A percentile compares a stretch with the other conserved stretches of the same genome.
phyloP scores from a whole-genome alignment of 352 stramenopile species.

The Phytophthora lateralis region DNA sequence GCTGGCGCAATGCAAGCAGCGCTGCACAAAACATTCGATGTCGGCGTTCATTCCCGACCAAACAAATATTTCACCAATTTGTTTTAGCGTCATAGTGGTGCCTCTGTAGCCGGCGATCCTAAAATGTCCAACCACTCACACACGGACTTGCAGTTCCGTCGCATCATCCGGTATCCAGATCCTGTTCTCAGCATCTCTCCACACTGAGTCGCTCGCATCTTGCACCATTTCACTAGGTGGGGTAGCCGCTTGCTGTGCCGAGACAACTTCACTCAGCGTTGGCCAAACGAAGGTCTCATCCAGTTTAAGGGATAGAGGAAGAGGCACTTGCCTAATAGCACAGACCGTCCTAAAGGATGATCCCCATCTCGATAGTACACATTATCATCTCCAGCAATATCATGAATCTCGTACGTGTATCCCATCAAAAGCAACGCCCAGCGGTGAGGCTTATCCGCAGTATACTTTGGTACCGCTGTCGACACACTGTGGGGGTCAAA shows the following conservation, averaged over 20 bases:
- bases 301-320: background rate
- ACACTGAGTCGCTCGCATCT: no score
- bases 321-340: background rate
- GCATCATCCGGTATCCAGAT: no score
- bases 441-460: no score
- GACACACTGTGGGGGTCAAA: slow-evolving; percentile 7
- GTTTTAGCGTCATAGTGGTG: background rate
- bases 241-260: no score
- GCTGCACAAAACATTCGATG: slow-evolving; percentile 1
- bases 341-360: background rate
- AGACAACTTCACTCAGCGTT: no score
- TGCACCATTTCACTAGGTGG: no score
- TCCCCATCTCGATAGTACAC: background rate
- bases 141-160: no score
- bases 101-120: no score
- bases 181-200: no score
- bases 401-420: slow-evolving; percentile 5
- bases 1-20: slow-evolving; percentile 12
- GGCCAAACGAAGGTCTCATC: no score
- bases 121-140: no score
- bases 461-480: slow-evolving; percentile 1
- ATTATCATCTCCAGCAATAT: slow-evolving; percentile 2
- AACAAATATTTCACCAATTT: background rate
- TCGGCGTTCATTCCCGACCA: background rate
- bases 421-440: slow-evolving; percentile 2